Evolutionary conservation across 2,329 filamentous ascomycete genomes (phyloP), one percentile per base, ranked within the genome.

Genomic region (Harringtonia aguacate): DNA sequence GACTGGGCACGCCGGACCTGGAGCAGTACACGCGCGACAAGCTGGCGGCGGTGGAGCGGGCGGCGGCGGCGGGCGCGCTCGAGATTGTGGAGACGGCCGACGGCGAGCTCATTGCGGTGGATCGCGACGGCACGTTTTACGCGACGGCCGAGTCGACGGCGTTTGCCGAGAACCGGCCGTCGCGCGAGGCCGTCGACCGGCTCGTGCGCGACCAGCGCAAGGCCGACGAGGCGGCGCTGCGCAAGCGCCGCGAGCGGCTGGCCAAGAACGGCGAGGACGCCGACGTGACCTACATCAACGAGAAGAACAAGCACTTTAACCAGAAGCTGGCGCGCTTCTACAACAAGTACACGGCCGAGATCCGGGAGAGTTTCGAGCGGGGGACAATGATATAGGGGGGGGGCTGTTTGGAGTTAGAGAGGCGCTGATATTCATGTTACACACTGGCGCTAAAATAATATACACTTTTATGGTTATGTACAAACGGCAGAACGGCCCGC

Each of bases 271-370:
- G 89, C 46, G 88, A 94, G 50, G 85, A 89, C 39, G 83, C 79
- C 24, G 92, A 98, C 63, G 85, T 97, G 55, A 97, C 90, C 8
- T 97, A 95, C 66, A 98, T 98, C 76, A 98, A 98, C 67, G 88
- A 95, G 67, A 95, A 98, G 82, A 98, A 98, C 73, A 97, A 97
- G 73, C 88, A 95, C 73, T 98, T 98, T 71, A 98, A 98, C 78
- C 81, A 94, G 69, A 97, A 98, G 69, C 70, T 98, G 63, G 73
- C 84, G 43, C 75, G 92, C 53, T 98, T 97, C 69, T 98, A 98
- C 67, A 92, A 98, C 68, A 94, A 95, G 71, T 98, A 98, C 64
- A 98, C 92, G 37, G 80, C 85, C 28, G 92, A 98, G 62, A 97
- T 98, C 56, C 74, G 92, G 59, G 92, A 98, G 59, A 95, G 85